A percentile compares a stretch with the other conserved stretches of the same genome.
Evolutionary conservation across 345 rosid species (phyloP).

Genomic region (Rhizophora apiculata): DNA sequence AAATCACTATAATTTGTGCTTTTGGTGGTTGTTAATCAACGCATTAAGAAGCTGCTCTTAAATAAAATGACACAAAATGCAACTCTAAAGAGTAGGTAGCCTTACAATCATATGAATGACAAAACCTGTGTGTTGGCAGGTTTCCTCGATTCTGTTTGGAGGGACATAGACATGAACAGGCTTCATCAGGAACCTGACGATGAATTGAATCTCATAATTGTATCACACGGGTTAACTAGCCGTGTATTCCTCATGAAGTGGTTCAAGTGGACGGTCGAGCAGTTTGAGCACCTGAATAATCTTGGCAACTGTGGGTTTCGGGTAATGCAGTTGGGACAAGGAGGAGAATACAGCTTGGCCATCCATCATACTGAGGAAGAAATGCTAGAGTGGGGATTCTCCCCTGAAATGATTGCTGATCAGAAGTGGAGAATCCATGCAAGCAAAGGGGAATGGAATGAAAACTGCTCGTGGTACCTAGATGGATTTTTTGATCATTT

Average conservation of each 20-base stretch:
- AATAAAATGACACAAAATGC: too few species aligned
- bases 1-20: too few species aligned
- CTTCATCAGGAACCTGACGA: conserved; percentile 49
- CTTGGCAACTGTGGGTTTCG: conserved; percentile 67
- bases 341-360: conserved; percentile 90
- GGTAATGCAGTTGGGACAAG: conserved; percentile 76
- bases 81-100: background rate
- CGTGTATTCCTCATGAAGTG: conserved; percentile 99
- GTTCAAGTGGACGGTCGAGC: conserved; percentile 97
- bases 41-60: too few species aligned
- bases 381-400: conserved; percentile 72
- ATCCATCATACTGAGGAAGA: conserved; percentile 81
- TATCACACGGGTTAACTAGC: conserved; percentile 74
- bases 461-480: conserved; percentile 67
- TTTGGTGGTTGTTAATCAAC: too few species aligned
- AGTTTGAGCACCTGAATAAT: conserved; percentile 75
- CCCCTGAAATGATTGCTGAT: conserved; percentile 79
- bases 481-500: conserved; percentile 57
- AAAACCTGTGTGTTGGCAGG: conserved; percentile 34
- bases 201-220: conserved; percentile 81
- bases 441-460: conserved; percentile 64
- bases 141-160: conserved; percentile 96
- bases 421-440: conserved; percentile 78
- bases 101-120: background rate
- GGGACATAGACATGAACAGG: conserved; percentile 91